A percentile compares a stretch with the other conserved stretches of the same genome.
phyloP scores from a whole-genome alignment of 768 basidiomycete species.

The Trametes cingulata region DNA sequence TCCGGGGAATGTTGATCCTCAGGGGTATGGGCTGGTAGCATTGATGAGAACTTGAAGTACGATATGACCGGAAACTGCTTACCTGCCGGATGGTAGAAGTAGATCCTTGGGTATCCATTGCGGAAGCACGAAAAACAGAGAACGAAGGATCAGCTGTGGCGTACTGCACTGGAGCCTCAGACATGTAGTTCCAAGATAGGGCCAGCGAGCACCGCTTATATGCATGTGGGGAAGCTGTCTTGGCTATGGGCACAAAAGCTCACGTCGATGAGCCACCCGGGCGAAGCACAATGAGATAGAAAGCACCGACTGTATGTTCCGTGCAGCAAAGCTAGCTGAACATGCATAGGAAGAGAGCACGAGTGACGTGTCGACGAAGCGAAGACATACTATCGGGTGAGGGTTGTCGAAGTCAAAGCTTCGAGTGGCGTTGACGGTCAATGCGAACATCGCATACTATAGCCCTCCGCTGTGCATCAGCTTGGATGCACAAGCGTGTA shows the following conservation, averaged over 20 bases:
- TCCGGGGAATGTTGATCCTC: not conserved
- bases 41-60: not conserved
- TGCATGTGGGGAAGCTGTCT: not conserved
- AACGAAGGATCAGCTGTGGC: not conserved
- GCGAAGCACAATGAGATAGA: not conserved
- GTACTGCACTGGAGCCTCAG: not conserved
- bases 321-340: too few species aligned
- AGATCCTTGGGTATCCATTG: constrained; percentile 3
- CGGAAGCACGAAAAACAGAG: not conserved
- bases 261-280: constrained; percentile 3
- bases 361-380: too few species aligned
- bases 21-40: not conserved
- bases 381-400: too few species aligned
- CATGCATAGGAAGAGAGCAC: too few species aligned
- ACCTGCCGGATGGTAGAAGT: not conserved
- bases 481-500: not conserved
- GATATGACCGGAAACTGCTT: not conserved
- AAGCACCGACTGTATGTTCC: not conserved
- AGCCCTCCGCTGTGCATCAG: too few species aligned
- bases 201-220: not conserved
- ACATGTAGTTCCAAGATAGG: too few species aligned
- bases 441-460: not conserved
- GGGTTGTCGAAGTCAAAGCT: not conserved
- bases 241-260: not conserved
- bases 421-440: not conserved